Evolutionary conservation across 2,329 filamentous ascomycete genomes (phyloP).

Genomic region (Epicoccum sorghinum): DNA sequence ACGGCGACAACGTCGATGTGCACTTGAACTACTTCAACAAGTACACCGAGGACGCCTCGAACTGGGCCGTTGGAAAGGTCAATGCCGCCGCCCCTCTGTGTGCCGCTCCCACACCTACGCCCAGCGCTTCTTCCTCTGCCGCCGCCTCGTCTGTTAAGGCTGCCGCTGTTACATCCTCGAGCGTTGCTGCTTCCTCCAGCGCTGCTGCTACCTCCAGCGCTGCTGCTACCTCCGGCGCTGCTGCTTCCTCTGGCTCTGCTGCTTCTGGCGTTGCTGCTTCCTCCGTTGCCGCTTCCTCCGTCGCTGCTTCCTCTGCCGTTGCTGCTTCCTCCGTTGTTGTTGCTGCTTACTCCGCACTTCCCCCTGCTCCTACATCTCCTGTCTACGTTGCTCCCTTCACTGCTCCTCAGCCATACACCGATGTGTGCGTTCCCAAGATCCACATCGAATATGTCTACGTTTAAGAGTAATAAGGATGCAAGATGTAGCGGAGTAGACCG

Average conservation of each 20-base stretch:
- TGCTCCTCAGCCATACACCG: slow-evolving; percentile 23
- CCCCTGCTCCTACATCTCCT: slow-evolving; percentile 28
- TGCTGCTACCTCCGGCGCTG: slow-evolving; percentile 20
- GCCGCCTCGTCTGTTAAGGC: slow-evolving; percentile 23
- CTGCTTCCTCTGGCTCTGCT: slow-evolving; percentile 27
- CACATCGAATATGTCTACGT: slow-evolving; percentile 26
- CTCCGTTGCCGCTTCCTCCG: slow-evolving; percentile 23
- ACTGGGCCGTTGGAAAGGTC: slow-evolving; percentile 32
- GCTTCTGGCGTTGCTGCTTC: slow-evolving; percentile 20
- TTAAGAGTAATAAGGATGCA: slow-evolving; percentile 26
- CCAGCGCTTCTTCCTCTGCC: slow-evolving; percentile 25
- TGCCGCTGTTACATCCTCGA: slow-evolving; percentile 3
- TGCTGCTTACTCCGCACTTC: slow-evolving; percentile 15
- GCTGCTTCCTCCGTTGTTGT: slow-evolving; percentile 1
- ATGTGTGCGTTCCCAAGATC: slow-evolving; percentile 24
- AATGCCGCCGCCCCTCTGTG: slow-evolving; percentile 28
- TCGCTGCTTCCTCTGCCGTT: background rate
- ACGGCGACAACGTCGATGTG: slow-evolving; percentile 61
- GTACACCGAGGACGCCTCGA: slow-evolving; percentile 30
- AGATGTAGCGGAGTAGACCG: slow-evolving; percentile 24
- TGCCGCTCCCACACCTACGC: slow-evolving; percentile 26
- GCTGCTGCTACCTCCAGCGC: slow-evolving; percentile 3
- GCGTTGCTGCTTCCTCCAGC: slow-evolving; percentile 1
- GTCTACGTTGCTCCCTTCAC: slow-evolving; percentile 27
- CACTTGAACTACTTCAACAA: slow-evolving; percentile 63